Conservation (phyloP, 2,329 filamentous ascomycete genomes). For the Lachnellula cervina region DNA sequence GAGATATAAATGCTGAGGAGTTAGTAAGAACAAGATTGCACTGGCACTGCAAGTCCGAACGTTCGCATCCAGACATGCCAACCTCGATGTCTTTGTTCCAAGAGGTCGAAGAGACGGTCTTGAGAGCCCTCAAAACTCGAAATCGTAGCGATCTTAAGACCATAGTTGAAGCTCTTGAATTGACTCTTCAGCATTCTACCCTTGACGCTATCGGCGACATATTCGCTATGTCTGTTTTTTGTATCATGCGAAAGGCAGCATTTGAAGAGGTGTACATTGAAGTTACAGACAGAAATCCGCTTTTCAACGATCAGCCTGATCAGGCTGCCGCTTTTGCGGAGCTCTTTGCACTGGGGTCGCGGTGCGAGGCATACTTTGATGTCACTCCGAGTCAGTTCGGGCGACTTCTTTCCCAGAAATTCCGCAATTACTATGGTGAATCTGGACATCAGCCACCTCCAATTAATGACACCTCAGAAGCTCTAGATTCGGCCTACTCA, state of each 20-base stretch:
- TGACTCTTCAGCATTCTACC: conserved; percentile 2
- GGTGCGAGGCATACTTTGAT: conserved; percentile 59
- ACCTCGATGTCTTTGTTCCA: conserved; percentile 36
- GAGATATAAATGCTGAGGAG: conserved; percentile 31
- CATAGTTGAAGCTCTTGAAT: conserved; percentile 4
- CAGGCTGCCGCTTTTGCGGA: conserved; percentile 61
- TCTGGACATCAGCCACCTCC: conserved; percentile 42
- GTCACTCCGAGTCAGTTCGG: conserved; percentile 46
- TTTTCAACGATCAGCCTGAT: conserved; percentile 56
- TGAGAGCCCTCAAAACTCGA: conserved; percentile 7
- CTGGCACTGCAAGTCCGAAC: conserved; percentile 38
- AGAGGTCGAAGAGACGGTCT: conserved; percentile 29
- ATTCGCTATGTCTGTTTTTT: conserved; percentile 53
- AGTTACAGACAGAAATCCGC: conserved; percentile 56
- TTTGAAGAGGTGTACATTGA: conserved; percentile 61
- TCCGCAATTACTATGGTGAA: conserved; percentile 40
- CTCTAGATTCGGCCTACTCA: conserved; percentile 46
- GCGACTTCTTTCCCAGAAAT: conserved; percentile 28
- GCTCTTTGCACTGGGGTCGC: conserved; percentile 57
- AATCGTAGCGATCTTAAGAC: conserved; percentile 5
- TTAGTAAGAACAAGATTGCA: conserved; percentile 35
- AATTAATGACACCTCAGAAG: conserved; percentile 44
- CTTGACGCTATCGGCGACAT: conserved; percentile 49
- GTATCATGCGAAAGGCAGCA: conserved; percentile 48
- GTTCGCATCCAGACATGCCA: conserved; percentile 30